Conservation (phyloP, 805 yeast genomes). For the Maudiozyma pseudohumilis region DNA sequence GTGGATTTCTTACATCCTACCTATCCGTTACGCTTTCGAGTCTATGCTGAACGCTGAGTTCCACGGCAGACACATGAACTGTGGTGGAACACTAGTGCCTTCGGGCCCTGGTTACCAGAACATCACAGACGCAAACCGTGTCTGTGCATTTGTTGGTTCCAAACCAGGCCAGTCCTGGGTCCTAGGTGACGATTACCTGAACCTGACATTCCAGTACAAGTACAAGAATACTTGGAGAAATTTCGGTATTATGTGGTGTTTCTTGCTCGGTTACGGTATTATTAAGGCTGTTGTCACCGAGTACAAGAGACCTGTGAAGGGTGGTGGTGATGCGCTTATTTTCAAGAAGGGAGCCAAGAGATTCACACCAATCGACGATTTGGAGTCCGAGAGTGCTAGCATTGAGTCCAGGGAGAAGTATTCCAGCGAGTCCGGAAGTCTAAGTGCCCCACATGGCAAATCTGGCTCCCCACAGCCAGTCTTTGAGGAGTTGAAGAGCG, state of each 20-base stretch:
- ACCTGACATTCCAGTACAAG: slow-evolving; percentile 38
- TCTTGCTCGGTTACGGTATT: slow-evolving; percentile 16
- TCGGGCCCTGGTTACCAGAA: slow-evolving; percentile 43
- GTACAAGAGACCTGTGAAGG: slow-evolving; percentile 17
- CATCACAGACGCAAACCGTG: slow-evolving; percentile 29
- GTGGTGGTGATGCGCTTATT: slow-evolving; percentile 35
- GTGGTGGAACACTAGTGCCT: slow-evolving; percentile 38
- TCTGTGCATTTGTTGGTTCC: slow-evolving; percentile 58
- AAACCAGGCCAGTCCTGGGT: slow-evolving; percentile 43
- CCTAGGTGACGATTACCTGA: slow-evolving; percentile 50
- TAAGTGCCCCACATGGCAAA: slow-evolving; percentile 2
- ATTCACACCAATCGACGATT: slow-evolving; percentile 8
- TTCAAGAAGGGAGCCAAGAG: slow-evolving; percentile 41
- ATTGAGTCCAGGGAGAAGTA: slow-evolving; percentile 10
- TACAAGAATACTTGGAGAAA: slow-evolving; percentile 72
- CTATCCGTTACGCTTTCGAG: slow-evolving; percentile 49
- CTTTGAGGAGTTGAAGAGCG: slow-evolving; percentile 23
- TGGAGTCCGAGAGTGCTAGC: slow-evolving; percentile 12
- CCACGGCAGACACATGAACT: slow-evolving; percentile 22
- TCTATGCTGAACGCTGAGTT: slow-evolving; percentile 32
- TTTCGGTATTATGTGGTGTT: slow-evolving; percentile 56
- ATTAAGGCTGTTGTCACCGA: slow-evolving; percentile 20
- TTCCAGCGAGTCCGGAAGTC: slow-evolving; percentile 5
- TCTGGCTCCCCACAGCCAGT: slow-evolving; percentile 5
- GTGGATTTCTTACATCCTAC: slow-evolving; percentile 49